Base-by-base conservation (phyloP, 352 stramenopile genomes). In the Elongisporangium undulatum region DNA sequence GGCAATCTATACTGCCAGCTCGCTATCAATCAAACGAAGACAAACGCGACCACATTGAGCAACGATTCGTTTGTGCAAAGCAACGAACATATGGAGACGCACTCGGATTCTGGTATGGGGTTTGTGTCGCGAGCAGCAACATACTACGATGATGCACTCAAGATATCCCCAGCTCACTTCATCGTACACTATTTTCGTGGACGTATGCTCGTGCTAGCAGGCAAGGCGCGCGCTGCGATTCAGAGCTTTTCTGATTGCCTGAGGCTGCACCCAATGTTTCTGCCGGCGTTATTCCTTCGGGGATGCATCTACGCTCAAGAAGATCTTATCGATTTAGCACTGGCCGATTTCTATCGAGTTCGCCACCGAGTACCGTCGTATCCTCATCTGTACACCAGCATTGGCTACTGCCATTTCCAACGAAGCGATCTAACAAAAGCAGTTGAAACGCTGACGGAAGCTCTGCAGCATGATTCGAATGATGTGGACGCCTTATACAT, bases 1-100 rank as follows among this genome's bases (percentile, higher is more conserved):
- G 79, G 72, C 2, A 89, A 86, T 49, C 58, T 89, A 21, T 83
- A 89, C 63, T 87, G 74, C 45, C 74, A 86, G 17, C 51, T 82
- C 0, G 74, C 75, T 5, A 67, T 83, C 12, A 72, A 86, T 26
- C 66, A 86, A n/a, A 66, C 75, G 49, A 71, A 71, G 19, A 53
- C 63, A 5, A 76, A 58, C 24, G 63, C 74, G 2, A 63, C 19
- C 0, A 52, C 68, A 5, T 56, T 63, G 5, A 8, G 34, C 63
- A 6, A 17, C 54, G 0, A 53, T 71, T n/a, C 56, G 68, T 48
- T 67, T 78, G 53, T 41, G 73, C 29, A 69, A 64, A 26, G 38
- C 62, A 3, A 53, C 57, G 20, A 45, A 4, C 34, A 45, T 45
- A 45, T 17, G 34, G 34, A 9, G 12, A 45, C 10, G 17, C 34